Evolutionary conservation across 1,139 yeast species (phyloP), one percentile per base, ranked within the genome.

Genomic region (Taiozyma onychis): DNA sequence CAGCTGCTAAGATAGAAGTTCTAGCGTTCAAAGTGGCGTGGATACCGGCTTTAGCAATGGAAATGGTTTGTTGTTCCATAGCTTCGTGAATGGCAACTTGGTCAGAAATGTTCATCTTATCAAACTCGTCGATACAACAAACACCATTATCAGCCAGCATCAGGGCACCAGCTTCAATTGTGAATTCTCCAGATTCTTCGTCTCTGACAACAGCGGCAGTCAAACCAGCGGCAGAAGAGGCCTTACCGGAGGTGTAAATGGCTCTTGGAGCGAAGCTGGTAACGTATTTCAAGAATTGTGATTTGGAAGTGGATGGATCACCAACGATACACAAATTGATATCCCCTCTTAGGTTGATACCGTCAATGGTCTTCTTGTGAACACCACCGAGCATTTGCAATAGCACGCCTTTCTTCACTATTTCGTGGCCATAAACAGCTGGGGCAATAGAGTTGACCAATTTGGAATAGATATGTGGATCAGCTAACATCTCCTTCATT

Each of bases 31-130:
- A 73, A 0, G 99, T 93, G 7, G 99, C 98, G 66, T 93, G 98
- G 55, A 93, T 93, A 63, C 99, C 99, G 1, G 99, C 99, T 67
- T 93, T 93, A 26, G 99, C 97, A 63, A 93, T 93, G 14, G 97
- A 90, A 57, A 93, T 93, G 0, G 99, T 93, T 68, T 93, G 99
- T 70, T 93, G 99, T 75, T 93, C 99, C 99, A 93, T 93, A 16
- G 99, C 99, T 74, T 93, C 99, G 72, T 93, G 99, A 74, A 93
- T 93, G 4, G 99, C 99, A 52, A 93, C 99, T 71, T 95, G 99
- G 69, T 95, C 99, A 6, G 83, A 72, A 46, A 93, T 69, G 68
- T 93, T 98, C 99, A 93, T 93, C 74, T 95, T 93, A 68, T 93
- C 99, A 62, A 93, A 93, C 71, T 93, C 99, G 67, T 93, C 99